Evolutionary conservation across 2,329 filamentous ascomycete genomes (phyloP), one percentile per base, ranked within the genome.

Genomic region (Nigrograna mackinnonii): DNA sequence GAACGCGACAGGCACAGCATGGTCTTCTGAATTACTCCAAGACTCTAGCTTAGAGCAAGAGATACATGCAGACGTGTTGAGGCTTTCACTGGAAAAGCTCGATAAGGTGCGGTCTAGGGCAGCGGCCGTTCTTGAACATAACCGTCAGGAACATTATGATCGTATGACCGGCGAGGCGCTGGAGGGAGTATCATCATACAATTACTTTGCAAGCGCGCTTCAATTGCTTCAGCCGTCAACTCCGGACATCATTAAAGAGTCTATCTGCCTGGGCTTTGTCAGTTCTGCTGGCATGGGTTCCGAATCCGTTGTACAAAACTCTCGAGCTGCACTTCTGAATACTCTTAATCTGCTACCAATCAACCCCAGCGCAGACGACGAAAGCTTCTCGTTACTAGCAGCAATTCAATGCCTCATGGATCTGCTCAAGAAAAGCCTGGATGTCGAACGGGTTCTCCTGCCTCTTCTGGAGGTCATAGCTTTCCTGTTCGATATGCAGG

Each of bases 81-180:
- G 91, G 1, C 77, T 97, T 12, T 85, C 90, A 2, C 82, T 88
- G 1, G 94, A 99, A 68, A 96, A 95, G 64, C 78, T 97, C 2
- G 92, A 97, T 66, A 87, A 89, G 49, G 86, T 97, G 14, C 83
- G 94, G 3, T 35, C 48, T 14, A 55, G 60, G 37, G 67, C 68
- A 5, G 60, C 62, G 6, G 47, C 54, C 11, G 48, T 58, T 5
- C 41, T 60, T 14, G 46, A 51, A 22, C 38, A 48, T 35, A 45
- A 38, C 16, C 20, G 75, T 70, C 1, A 42, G n/a, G 41, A 48
- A n/a, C 39, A 48, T 16, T 31, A 50, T 7, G 24, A 37, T 12
- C 26, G 41, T 4, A 44, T 43, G 6, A 39, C 43, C 13, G 36
- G 35, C n/a, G 34, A 34, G 6, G 37, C 43, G 4, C 30, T 46